Base-by-base conservation (phyloP, 148 eudicot species). In the Spergularia bocconei region DNA sequence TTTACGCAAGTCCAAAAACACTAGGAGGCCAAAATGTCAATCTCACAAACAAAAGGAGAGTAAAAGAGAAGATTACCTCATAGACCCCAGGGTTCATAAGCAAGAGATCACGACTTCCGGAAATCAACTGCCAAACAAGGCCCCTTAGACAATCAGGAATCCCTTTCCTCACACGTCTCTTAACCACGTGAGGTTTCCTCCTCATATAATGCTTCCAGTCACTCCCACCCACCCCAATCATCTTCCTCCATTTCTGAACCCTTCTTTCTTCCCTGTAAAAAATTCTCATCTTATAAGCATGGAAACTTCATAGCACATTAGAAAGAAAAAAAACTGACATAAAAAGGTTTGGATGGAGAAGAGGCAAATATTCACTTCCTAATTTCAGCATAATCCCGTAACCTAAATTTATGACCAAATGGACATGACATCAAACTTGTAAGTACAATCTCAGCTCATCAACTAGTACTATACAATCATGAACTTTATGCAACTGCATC, bases 141-240 rank as follows among this genome's bases (percentile, higher is more conserved):
- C 99, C 96, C 80, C 99, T 90, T 70, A 95, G 83, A 81, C 99
- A 92, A 89, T 95, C 97, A 81, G 99, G 98, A 76, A 95, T 87
- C 75, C 99, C 99, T 85, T 95, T 92, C 73, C 99, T 86, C 65
- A 95, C 87, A 50, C 98, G 93, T 63, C 99, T 85, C 82, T 92
- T 92, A 41, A 95, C 97, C 76, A 92, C 88, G 67, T 85, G 90
- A 70, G 97, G 99, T 81, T 92, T 95, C 81, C 92, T 87, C 78
- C 89, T 84, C 59, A 89, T 88, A 82, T 90, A 95, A 63, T 87
- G 91, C 86, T 90, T 95, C 99, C 98, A 95, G 77, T 95, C 99
- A 74, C 93, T 88, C 61, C 99, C 99, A 79, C 98, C 99, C 76
- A 88, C 91, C 75, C 99, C 99, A 76, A 95, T 92, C 99, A 95